A percentile compares a stretch with the other conserved stretches of the same genome.
phyloP scores from a whole-genome alignment of 2,329 filamentous ascomycete genomes.

The Chaetomiaceae sp. region DNA sequence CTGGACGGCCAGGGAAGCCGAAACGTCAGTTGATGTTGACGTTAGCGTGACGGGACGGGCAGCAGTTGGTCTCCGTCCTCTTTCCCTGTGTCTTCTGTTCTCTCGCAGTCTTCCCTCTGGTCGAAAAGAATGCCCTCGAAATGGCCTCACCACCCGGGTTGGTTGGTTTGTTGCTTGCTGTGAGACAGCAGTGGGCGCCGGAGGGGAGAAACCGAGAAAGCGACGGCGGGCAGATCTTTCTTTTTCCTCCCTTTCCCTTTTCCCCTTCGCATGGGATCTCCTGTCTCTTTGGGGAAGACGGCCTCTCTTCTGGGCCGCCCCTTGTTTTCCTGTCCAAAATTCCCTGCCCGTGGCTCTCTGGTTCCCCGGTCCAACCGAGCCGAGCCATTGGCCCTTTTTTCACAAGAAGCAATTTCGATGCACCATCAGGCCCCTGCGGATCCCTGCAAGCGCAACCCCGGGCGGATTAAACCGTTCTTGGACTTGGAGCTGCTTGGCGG shows the following conservation, averaged over 20 bases:
- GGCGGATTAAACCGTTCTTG: conserved; percentile 23
- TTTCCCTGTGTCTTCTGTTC: no score
- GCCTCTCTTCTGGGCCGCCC: not conserved
- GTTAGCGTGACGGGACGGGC: no score
- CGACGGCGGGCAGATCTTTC: conserved; percentile 16
- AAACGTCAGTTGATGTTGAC: no score
- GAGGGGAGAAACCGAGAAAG: not conserved
- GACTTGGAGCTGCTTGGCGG: conserved; percentile 13
- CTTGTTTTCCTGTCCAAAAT: conserved; percentile 12
- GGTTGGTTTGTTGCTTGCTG: not conserved
- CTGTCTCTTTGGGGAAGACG: conserved; percentile 1
- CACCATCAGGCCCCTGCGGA: conserved; percentile 25
- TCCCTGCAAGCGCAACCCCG: conserved; percentile 20
- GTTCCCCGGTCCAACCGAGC: conserved; percentile 12
- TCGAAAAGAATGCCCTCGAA: not conserved
- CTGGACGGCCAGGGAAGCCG: conserved; percentile 2
- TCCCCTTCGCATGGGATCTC: not conserved
- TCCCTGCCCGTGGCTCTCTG: conserved; percentile 9
- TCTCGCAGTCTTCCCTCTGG: not conserved
- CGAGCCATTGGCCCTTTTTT: conserved; percentile 20
- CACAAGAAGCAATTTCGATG: conserved; percentile 26
- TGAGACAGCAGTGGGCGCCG: not conserved
- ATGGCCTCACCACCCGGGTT: conserved; percentile 5
- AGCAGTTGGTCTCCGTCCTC: no score
- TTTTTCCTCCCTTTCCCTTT: not conserved